A percentile compares a stretch with the other conserved stretches of the same genome.
phyloP scores from a whole-genome alignment of 352 stramenopile genomes.

The Bremia lactucae region DNA sequence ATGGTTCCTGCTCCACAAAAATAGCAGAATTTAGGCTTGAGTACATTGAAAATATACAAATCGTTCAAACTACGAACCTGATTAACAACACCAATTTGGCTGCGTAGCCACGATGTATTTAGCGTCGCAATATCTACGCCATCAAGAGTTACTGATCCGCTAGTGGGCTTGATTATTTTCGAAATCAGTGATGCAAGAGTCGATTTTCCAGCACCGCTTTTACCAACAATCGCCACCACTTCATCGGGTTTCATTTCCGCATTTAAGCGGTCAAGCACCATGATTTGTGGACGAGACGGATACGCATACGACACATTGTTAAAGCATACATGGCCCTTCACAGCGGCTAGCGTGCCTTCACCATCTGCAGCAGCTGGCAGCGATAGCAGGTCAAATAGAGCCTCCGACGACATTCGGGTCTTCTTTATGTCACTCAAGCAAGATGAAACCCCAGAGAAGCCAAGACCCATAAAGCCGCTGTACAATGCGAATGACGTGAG shows the following conservation, averaged over 20 bases:
- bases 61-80: constrained; percentile 19
- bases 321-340: constrained; percentile 66
- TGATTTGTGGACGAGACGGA: constrained; percentile 54
- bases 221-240: constrained; percentile 78
- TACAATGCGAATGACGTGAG: constrained; percentile 88
- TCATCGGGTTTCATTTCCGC: constrained; percentile 70
- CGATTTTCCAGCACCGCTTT: constrained; percentile 76
- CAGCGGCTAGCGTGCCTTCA: constrained; percentile 26
- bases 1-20: constrained; percentile 34
- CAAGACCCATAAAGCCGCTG: constrained; percentile 85
- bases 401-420: constrained; percentile 57
- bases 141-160: constrained; percentile 51
- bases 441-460: constrained; percentile 81
- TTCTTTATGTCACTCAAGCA: constrained; percentile 73
- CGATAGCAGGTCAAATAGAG: constrained; percentile 58
- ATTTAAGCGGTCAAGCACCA: constrained; percentile 53
- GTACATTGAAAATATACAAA: not conserved
- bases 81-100: constrained; percentile 84
- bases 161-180: constrained; percentile 59
- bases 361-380: constrained; percentile 32
- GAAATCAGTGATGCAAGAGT: constrained; percentile 74
- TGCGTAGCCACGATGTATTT: constrained; percentile 60
- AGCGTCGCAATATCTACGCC: constrained; percentile 59
- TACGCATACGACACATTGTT: constrained; percentile 80
- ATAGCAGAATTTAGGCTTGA: too few species aligned